These are phyloP conservation scores for Sporothrix luriei DNA, from an alignment of 2,329 filamentous ascomycete species.

Conservation along the genomic window DNA sequence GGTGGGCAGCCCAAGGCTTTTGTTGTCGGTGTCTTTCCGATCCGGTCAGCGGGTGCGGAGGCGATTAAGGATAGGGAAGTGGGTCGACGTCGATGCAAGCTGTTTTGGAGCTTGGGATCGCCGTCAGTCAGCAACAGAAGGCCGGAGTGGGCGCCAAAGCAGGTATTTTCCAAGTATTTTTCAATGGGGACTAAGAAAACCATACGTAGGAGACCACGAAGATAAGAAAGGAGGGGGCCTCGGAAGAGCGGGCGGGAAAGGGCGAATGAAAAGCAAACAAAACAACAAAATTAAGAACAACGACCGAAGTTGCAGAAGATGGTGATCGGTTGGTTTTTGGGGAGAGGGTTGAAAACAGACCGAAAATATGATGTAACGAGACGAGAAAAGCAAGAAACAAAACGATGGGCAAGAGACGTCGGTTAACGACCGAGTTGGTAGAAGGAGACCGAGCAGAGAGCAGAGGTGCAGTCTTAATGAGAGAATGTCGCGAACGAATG, in stretches of 20 bases:
- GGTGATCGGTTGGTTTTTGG: conserved; percentile 10
- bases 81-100: conserved; percentile 21
- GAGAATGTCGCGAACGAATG: neutral
- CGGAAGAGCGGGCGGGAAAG: neutral
- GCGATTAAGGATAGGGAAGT: conserved; percentile 17
- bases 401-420: conserved; percentile 3
- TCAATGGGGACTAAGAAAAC: conserved; percentile 5
- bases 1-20: conserved; percentile 14
- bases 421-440: neutral
- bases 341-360: neutral
- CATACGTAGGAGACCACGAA: neutral
- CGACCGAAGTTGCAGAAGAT: conserved; percentile 13
- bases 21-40: conserved; percentile 5
- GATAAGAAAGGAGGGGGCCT: neutral
- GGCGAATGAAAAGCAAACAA: conserved; percentile 10
- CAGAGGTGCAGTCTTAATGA: conserved; percentile 3
- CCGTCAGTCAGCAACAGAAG: conserved; percentile 30
- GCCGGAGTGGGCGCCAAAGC: conserved; percentile 16
- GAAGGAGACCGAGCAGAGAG: neutral
- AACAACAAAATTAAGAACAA: conserved; percentile 8
- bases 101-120: conserved; percentile 28
- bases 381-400: neutral
- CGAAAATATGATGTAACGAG: conserved; percentile 3
- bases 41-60: conserved; percentile 15
- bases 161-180: conserved; percentile 17